Evolutionary conservation across 352 stramenopile genomes (phyloP), one percentile per base, ranked within the genome.

Genomic region (Halophytophthora batemanensis): DNA sequence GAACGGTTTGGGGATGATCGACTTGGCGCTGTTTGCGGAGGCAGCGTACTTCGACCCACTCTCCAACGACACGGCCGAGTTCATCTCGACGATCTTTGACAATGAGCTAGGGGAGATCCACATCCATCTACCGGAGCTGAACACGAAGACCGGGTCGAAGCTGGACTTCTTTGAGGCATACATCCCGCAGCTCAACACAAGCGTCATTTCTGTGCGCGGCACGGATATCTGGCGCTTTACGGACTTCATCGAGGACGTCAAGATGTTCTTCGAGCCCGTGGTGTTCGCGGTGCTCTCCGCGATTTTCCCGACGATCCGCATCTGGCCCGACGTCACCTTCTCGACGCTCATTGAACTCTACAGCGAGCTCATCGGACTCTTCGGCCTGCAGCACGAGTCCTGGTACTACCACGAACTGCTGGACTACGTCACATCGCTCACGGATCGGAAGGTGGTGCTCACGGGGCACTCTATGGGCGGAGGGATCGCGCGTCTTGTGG

Each of bases 231-330:
- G 86, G 65, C 77, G 87, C 29, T 93, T 95, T 46, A 90, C 77
- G 2, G 87, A 96, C 59, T 93, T 96, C 35, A 79, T 96, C 18
- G 87, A 96, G 53, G 87, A 96, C 50, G 80, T 93, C 46, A 96
- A 96, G 66, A 93, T 96, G 83, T 93, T 90, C 66, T 74, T 86
- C 35, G 87, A 96, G 63, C 87, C 87, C 1, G 83, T 96, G 7
- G 86, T 96, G 40, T 93, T 96, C 54, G 85, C 80, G 23, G 76
- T 93, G n/a, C 33, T 96, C 17, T 95, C 83, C 3, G 82, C 78
- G 2, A 75, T 96, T 37, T 96, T 96, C 57, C 87, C 87, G 2
- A 96, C 87, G 1, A 95, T 96, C 52, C 78, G 87, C n/a, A 96
- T 96, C 47, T 95, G 85, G 85, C 84, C 85, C 0, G 87, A 96